Evolutionary conservation across 768 basidiomycete genomes (phyloP), one percentile per base, ranked within the genome.

Genomic region (Auriscalpium vulgare): DNA sequence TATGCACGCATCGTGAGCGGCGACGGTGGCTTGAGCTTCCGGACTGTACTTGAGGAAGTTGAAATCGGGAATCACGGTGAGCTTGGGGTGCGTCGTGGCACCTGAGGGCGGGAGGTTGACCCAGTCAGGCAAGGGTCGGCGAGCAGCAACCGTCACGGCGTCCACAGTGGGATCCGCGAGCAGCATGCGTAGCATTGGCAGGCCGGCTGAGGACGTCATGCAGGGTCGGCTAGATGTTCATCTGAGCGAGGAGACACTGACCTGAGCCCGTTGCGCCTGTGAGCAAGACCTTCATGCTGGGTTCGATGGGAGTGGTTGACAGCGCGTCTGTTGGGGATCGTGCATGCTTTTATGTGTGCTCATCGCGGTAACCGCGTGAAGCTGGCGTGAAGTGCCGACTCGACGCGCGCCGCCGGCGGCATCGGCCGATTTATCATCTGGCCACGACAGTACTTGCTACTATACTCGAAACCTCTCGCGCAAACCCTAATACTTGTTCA

Each of bases 1-100:
- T 5, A 68, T 60, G 46, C 64, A 64, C 21, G 63, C 63, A n/a
- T 67, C 63, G 9, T 65, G 66, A 10, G 51, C 58, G 17, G 56
- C 58, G n/a, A 67, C 50, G 16, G 29, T 59, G 10, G 50, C 45
- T 40, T 55, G 51, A 7, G 67, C 44, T 9, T 37, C 37, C 3
- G 58, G 36, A 8, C 64, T 60, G 53, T 63, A 67, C 4, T 34
- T 10, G 7, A 55, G 37, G 54, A 65, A 68, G 49, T 65, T 54
- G 4, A 52, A 37, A 29, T 63, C 62, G 10, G 62, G 57, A 23
- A 67, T 40, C 1, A 62, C 56, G 13, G 23, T 51, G n/a, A 62
- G 61, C 47, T 65, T 67, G 1, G 62, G 56, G 34, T 62, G 58
- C 13, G 62, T 45, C 6, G 59, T 59, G 10, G 58, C 37, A 2